Evolutionary conservation across 208 protist species (phyloP), one percentile per base, ranked within the genome.

Genomic region (Crithidia mellificae): DNA sequence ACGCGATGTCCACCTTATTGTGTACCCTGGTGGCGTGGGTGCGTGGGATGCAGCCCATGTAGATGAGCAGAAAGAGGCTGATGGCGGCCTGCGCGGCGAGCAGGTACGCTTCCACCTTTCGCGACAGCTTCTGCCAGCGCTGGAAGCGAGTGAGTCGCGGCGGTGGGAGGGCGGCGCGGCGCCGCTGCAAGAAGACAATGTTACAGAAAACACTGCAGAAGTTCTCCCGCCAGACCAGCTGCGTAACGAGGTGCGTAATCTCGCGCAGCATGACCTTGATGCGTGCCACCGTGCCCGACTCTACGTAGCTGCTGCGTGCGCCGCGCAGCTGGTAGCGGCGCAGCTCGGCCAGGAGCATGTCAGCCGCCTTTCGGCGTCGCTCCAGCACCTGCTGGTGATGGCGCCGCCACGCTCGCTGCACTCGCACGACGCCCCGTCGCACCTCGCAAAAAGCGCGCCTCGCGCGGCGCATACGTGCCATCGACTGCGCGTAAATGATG

Each of bases 141-240:
- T 72, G 61, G 24, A 67, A 75, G 4, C 34, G 61, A 22, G 67
- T 65, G 22, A 63, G 52, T 0, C 50, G 59, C 19, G 24, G 36
- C 30, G 69, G 39, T 0, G 17, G 25, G 14, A 74, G 51, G 22
- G 51, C 25, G 25, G 38, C 15, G 11, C 70, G 62, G 11, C 80
- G 73, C 27, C 55, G 58, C 29, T 61, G 66, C 44, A 58, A 46
- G 52, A 87, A 92, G 1, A 84, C 69, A 32, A 90, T 82, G 20
- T 81, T 72, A 19, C 77, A 75, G 36, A 91, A 83, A 6, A 49
- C 78, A 22, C 78, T 83, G 66, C 80, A 91, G 58, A 93, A 93
- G 62, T 93, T 93, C 44, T 90, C 87, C 47, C 87, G 58, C 87
- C 84, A 93, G 11, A 90, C 71, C 12, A 91, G 71, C 50, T 81